Evolutionary conservation across 2,329 filamentous ascomycete species (phyloP).

Genomic region (Aspergillus pseudoglaucus): DNA sequence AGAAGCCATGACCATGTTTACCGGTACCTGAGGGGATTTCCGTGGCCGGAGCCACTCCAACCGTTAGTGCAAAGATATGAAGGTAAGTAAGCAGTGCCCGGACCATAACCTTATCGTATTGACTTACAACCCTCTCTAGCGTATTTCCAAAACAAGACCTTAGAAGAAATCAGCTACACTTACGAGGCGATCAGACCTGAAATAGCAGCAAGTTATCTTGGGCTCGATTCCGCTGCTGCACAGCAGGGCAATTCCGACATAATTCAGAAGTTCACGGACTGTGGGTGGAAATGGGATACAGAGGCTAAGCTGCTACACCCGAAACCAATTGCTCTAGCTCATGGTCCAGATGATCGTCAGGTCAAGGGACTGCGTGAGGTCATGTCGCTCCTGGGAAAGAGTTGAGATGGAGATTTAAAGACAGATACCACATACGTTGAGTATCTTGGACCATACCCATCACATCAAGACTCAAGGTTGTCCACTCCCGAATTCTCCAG

Average conservation of each 20-base stretch:
- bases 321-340: conserved; percentile 18
- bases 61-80: conserved; percentile 30
- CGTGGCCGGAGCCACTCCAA: conserved; percentile 29
- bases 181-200: conserved; percentile 35
- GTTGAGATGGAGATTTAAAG: conserved; percentile 10
- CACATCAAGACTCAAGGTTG: background rate
- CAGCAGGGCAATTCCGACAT: conserved; percentile 21
- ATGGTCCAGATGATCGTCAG: conserved; percentile 8
- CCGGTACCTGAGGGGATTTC: conserved; percentile 23
- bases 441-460: background rate
- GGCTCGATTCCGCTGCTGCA: conserved; percentile 23
- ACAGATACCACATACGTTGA: background rate
- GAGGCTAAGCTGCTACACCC: conserved; percentile 29
- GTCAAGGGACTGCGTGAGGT: conserved; percentile 26
- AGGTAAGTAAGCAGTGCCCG: conserved; percentile 18
- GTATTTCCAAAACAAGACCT: conserved; percentile 33
- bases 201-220: conserved; percentile 31
- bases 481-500: background rate
- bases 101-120: background rate
- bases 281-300: conserved; percentile 34
- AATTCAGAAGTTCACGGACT: conserved; percentile 27
- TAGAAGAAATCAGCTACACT: conserved; percentile 32
- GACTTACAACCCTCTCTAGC: conserved; percentile 13
- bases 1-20: conserved; percentile 32
- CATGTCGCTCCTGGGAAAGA: conserved; percentile 27